Evolutionary conservation across 1,139 yeast species (phyloP).

Genomic region (Meyerozyma sp.): DNA sequence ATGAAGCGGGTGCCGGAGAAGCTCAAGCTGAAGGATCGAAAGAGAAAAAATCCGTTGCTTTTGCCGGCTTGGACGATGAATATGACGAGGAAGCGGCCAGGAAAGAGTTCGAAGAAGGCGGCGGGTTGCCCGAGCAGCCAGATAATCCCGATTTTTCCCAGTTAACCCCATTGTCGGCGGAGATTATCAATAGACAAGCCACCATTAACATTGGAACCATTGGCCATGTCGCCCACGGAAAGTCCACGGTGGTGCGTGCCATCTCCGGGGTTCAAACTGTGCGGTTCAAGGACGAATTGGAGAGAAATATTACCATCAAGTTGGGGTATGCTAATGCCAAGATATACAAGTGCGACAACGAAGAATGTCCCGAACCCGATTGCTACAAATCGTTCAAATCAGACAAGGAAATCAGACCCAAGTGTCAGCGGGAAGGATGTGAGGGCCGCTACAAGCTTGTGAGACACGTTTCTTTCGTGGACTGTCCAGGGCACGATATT

Average conservation of each 20-base stretch:
- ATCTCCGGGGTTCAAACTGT: slow-evolving; percentile 99
- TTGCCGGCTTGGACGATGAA: slow-evolving; percentile 66
- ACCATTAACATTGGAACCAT: slow-evolving; percentile 98
- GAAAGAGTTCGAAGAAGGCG: slow-evolving; percentile 94
- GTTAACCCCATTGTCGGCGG: slow-evolving; percentile 86
- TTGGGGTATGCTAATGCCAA: slow-evolving; percentile 98
- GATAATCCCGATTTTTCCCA: slow-evolving; percentile 73
- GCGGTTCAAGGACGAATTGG: slow-evolving; percentile 96
- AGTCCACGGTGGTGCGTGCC: slow-evolving; percentile 97
- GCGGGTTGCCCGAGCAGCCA: slow-evolving; percentile 97
- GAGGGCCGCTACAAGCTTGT: slow-evolving; percentile 79
- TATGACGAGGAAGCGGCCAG: slow-evolving; percentile 63
- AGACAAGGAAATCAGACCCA: slow-evolving; percentile 91
- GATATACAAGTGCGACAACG: slow-evolving; percentile 87
- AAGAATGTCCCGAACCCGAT: slow-evolving; percentile 87
- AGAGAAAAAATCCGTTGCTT: slow-evolving; percentile 75
- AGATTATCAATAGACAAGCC: slow-evolving; percentile 97
- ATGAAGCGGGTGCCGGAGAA: slow-evolving; percentile 25
- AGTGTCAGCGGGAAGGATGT: slow-evolving; percentile 82
- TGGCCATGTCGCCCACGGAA: slow-evolving; percentile 99
- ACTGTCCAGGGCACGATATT: slow-evolving; percentile 99
- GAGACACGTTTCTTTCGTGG: slow-evolving; percentile 97
- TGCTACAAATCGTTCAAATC: slow-evolving; percentile 93
- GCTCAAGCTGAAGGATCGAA: slow-evolving; percentile 29
- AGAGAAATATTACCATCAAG: slow-evolving; percentile 97